Base-by-base conservation (phyloP, 176 grass and related monocot species). In the Miscanthus lutarioriparius region DNA sequence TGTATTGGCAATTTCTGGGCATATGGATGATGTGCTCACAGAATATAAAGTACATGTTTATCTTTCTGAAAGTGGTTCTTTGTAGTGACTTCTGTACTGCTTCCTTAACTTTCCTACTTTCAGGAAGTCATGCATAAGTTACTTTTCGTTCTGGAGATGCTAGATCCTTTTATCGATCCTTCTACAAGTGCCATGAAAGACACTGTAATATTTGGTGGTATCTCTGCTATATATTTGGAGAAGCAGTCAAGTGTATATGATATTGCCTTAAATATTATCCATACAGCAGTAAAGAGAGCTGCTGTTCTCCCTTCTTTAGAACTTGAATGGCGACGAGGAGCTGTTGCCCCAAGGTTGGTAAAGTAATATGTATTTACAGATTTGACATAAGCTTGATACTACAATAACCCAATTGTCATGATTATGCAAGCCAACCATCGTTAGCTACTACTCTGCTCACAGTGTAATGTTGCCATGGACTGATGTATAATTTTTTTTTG, bases 141-240 rank as follows among this genome's bases (percentile, higher is more conserved):
- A 69, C 95, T 98, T 88, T 98, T 98, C 83, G 76, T 98, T 81
- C 62, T 95, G 84, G 92, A 98, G 91, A 95, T 98, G 95, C 87
- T 98, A 51, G 95, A 98, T 81, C 92, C 89, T 68, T 95, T 87
- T 85, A 82, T 95, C 10, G 79, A 95, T 67, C 95, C 91, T 84
- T 80, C 89, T 78, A 91, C 92, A 79, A 83, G 62, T 84, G 64
- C 78, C 41, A 88, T 76, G 68, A 83, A 86, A 72, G 83, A 91
- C 64, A 90, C 72, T 79, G 65, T 91, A 71, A 63, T 83, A 66
- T 95, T 93, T 90, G 87, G 85, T 81, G 89, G 83, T 75, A 81
- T 88, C 65, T 90, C 92, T 87, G 32, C 82, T 78, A 68, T 89
- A 72, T 86, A 88, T 74, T 88, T 92, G 78, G 91, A 95, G 72